Base-by-base conservation (phyloP, 768 basidiomycete species). In the Russula earlei region DNA sequence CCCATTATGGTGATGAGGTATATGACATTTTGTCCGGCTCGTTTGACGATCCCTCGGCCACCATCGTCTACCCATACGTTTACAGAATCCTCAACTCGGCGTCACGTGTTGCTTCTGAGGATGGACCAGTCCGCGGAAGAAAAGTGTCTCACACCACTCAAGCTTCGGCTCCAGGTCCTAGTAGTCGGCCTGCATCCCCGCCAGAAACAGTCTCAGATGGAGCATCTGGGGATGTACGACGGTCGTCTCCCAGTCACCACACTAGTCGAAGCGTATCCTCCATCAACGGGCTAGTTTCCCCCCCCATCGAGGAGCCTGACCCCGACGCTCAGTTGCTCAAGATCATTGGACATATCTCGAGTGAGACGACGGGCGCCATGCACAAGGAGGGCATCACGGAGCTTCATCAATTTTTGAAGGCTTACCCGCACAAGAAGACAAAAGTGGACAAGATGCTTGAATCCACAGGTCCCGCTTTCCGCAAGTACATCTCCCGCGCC, bases 31-130 rank as follows among this genome's bases (percentile, higher is more conserved):
- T 99, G 31, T 87, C 90, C 1, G 80, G 81, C 40, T 85, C 93
- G 10, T 96, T 98, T 64, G 94, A 95, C 62, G 91, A 93, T 67
- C 88, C 92, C n/a, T 94, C 92, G 6, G 91, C 89, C n/a, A 92
- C 91, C 8, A 94, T 94, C 61, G 92, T 95, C 19, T 95, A 95
- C 67, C 91, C 91, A 29, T 96, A 95, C 64, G 91, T 96, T 41
- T 92, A 91, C 68, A 82, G 91, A 33, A 92, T 94, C 55, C 75
- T 94, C 25, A 93, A 93, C 65, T 82, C 89, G 2, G 76, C 71
- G 49, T 69, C 79, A 20, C 56, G 56, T 34, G 56, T 38, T 71
- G 74, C 75, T 46, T 68, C 70, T 15, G 66, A 75, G 19, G 75
- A 77, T 24, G 70, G 67, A 19, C 64, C 69, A 33, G 49, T 60